Percentiles rank a stretch among this genome's conserved stretches.
These are phyloP conservation scores for Inonotus obliquus DNA, from an alignment of 1,284 basidiomycete genomes.

Conservation along the genomic window DNA sequence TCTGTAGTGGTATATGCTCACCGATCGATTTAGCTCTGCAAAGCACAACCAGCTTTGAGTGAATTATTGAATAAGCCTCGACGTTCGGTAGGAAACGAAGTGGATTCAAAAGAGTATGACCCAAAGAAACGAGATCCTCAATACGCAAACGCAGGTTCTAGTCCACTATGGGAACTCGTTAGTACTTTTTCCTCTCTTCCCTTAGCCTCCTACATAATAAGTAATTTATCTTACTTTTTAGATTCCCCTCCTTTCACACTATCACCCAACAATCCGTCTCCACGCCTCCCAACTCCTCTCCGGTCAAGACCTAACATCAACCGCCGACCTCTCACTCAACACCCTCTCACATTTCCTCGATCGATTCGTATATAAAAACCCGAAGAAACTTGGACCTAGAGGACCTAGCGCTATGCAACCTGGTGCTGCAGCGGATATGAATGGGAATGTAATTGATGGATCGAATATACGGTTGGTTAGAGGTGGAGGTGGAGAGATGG, in stretches of 20 bases:
- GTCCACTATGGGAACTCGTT: constrained; percentile 89
- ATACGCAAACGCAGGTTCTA: constrained; percentile 78
- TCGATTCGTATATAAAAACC: constrained; percentile 90
- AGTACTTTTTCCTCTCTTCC: constrained; percentile 25
- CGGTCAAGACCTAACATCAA: constrained; percentile 70
- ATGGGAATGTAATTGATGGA: constrained; percentile 41
- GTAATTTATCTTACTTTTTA: constrained; percentile 26
- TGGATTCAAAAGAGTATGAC: constrained; percentile 61
- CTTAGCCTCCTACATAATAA: background rate
- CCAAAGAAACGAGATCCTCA: constrained; percentile 89
- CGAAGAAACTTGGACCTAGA: constrained; percentile 77
- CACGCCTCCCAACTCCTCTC: constrained; percentile 81
- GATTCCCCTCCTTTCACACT: constrained; percentile 81
- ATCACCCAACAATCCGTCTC: constrained; percentile 87
- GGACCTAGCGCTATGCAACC: constrained; percentile 95
- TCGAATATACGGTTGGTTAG: constrained; percentile 67
- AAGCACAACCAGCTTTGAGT: constrained; percentile 65
- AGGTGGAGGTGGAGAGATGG: constrained; percentile 64
- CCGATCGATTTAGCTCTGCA: constrained; percentile 61
- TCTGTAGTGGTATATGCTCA: background rate
- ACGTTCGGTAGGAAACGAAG: constrained; percentile 13
- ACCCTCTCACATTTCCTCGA: constrained; percentile 92
- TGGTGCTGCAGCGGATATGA: constrained; percentile 47
- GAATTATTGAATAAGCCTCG: constrained; percentile 52
- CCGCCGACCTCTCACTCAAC: constrained; percentile 87